Base-by-base conservation (phyloP, 139 green algal genomes). In the Monoraphidium neglectum region DNA sequence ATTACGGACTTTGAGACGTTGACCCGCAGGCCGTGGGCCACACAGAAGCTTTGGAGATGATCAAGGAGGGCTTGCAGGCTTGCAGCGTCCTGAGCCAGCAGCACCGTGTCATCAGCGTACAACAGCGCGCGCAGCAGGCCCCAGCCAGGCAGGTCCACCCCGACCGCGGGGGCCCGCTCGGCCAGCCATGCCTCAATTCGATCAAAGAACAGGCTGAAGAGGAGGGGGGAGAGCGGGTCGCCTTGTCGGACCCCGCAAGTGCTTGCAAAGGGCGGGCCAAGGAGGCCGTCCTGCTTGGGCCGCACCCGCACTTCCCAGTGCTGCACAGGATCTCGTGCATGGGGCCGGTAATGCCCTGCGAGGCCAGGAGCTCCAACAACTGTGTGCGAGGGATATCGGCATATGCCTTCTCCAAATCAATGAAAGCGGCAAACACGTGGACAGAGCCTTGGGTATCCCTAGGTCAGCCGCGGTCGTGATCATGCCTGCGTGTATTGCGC, bases 201-300 rank as follows among this genome's bases (percentile, higher is more conserved):
- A 37, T 82, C 76, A 68, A 82, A 38, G 28, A 71, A 76, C 13
- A 81, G 47, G 5, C 76, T 56, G 66, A 81, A 81, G n/a, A 80
- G 54, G 23, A 74, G 30, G n/a, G 64, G 74, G 43, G 40, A 76
- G 3, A 70, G 57, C 1, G 66, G 57, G 47, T 72, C 61, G 15
- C 75, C 75, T 36, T 81, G 66, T 40, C 74, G 43, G 1, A 81
- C 75, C 1, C 75, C 75, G 18, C 47, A 24, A 15, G 49, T 63
- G 30, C 65, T 66, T 26, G 33, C 33, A 33, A 75, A 75, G 8
- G 68, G 51, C 33, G 28, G 30, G 3, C 68, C 47, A 33, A 65
- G 30, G 13, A 16, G 23, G 2, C 23, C 18, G 13, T 49, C 51
- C 18, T 24, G 3, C 49, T 74, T 62, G 28, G 47, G 30, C 6